phyloP scores from a whole-genome alignment of 306 rosid genomes.

The Vachellia pachyceras region DNA sequence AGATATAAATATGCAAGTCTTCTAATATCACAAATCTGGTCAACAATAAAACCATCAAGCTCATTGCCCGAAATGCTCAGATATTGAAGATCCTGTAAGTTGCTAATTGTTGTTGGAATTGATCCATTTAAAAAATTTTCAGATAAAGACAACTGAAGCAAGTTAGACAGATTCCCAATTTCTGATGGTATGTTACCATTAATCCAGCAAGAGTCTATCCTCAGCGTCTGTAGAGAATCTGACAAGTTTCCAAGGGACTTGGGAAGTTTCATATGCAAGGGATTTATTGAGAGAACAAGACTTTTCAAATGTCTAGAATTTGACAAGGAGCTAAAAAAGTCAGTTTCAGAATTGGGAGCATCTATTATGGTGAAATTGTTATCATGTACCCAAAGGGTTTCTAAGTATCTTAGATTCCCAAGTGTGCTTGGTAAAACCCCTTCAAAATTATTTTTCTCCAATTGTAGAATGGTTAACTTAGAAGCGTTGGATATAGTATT shows the following conservation, averaged over 20 bases:
- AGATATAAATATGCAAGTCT: not conserved
- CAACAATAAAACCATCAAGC: slow-evolving; percentile 32
- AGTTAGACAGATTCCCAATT: slow-evolving; percentile 29
- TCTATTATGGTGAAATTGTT: not conserved
- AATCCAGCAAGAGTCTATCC: not conserved
- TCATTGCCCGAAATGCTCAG: slow-evolving; percentile 12
- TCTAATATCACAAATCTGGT: slow-evolving; percentile 24
- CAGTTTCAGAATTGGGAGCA: not conserved
- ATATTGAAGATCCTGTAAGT: slow-evolving; percentile 28
- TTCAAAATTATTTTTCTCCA: not conserved
- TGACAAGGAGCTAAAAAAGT: not conserved
- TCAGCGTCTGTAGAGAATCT: not conserved
- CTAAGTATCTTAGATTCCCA: not conserved
- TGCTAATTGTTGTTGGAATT: not conserved
- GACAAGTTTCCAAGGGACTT: not conserved
- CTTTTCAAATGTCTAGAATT: slow-evolving; percentile 6
- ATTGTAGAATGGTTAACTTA: not conserved
- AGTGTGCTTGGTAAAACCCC: not conserved
- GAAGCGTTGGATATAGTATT: not conserved
- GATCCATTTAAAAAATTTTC: not conserved
- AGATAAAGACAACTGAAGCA: not conserved
- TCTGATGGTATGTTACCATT: not conserved
- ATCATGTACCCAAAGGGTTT: not conserved
- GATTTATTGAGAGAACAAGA: slow-evolving; percentile 18
- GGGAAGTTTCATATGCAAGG: slow-evolving; percentile 10